These are phyloP conservation scores for Croton setiger DNA, from an alignment of 441 rosid genomes.

Conservation along the genomic window DNA sequence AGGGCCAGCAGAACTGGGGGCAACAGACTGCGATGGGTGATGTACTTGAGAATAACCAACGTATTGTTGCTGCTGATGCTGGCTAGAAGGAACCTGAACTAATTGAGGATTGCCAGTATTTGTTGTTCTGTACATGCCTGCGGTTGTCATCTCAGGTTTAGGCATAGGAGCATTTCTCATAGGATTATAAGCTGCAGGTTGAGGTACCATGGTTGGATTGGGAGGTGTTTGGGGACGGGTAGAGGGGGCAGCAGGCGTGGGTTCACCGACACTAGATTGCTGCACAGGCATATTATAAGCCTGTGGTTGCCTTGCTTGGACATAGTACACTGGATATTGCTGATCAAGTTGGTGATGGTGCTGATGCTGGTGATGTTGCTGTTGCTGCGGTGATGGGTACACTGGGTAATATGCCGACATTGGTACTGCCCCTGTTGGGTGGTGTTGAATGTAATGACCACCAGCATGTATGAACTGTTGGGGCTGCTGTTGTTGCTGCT, in stretches of 20 bases:
- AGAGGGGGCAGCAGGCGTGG: constrained; percentile 39
- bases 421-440: constrained; percentile 54
- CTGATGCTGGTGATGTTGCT: constrained; percentile 48
- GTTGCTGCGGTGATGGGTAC: constrained; percentile 67
- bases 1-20: constrained; percentile 43
- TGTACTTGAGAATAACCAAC: constrained; percentile 78
- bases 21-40: constrained; percentile 73
- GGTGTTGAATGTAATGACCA: constrained; percentile 71
- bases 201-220: too few species aligned
- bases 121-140: constrained; percentile 57
- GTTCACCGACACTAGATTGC: constrained; percentile 55
- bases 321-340: constrained; percentile 73
- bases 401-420: constrained; percentile 63
- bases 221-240: constrained; percentile 54
- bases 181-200: constrained; percentile 49
- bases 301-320: constrained; percentile 54
- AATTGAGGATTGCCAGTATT: constrained; percentile 52
- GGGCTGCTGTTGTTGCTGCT: constrained; percentile 49
- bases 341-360: constrained; percentile 74
- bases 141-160: constrained; percentile 62
- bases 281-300: constrained; percentile 64
- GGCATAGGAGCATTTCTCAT: constrained; percentile 51
- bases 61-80: constrained; percentile 75
- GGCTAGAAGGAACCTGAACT: constrained; percentile 62
- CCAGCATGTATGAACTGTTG: constrained; percentile 74